phyloP scores from a whole-genome alignment of 2,329 filamentous ascomycete species.

The Gnomoniopsis sp. region DNA sequence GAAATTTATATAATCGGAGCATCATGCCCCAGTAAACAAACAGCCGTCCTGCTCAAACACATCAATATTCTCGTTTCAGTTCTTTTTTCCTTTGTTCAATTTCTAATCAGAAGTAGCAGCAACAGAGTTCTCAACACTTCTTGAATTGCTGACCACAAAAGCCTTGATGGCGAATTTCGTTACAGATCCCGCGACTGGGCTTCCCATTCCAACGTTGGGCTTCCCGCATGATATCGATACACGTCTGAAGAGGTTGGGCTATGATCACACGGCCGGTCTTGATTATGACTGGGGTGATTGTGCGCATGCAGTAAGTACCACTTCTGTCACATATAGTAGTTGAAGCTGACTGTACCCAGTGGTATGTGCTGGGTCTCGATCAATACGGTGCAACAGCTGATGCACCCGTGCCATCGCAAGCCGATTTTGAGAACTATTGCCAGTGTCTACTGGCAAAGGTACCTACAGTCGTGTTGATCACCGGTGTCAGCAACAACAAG shows the following conservation, averaged over 20 bases:
- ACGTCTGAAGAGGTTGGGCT: not conserved
- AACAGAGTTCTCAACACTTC: not conserved
- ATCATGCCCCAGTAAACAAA: not conserved
- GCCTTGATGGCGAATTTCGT: too few relatives aligned
- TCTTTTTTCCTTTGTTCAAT: too few relatives aligned
- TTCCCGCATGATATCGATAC: not conserved
- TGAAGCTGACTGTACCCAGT: not conserved
- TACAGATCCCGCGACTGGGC: too few relatives aligned
- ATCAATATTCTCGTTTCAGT: not conserved
- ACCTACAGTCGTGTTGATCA: not conserved
- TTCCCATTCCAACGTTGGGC: not conserved
- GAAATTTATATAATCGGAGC: not conserved
- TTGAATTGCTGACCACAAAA: too few relatives aligned
- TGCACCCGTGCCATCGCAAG: not conserved
- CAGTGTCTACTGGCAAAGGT: not conserved
- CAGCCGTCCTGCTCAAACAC: not conserved
- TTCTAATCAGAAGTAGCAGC: too few relatives aligned
- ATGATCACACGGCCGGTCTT: not conserved
- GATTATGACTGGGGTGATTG: not conserved
- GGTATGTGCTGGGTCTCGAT: not conserved
- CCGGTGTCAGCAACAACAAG: not conserved
- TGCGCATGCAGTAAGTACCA: not conserved
- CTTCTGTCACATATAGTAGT: not conserved
- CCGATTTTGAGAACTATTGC: not conserved
- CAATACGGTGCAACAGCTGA: not conserved